A percentile compares a stretch with the other conserved stretches of the same genome.
Conservation (phyloP, 768 basidiomycete genomes). For the Goffeauzyma gilvescens region DNA sequence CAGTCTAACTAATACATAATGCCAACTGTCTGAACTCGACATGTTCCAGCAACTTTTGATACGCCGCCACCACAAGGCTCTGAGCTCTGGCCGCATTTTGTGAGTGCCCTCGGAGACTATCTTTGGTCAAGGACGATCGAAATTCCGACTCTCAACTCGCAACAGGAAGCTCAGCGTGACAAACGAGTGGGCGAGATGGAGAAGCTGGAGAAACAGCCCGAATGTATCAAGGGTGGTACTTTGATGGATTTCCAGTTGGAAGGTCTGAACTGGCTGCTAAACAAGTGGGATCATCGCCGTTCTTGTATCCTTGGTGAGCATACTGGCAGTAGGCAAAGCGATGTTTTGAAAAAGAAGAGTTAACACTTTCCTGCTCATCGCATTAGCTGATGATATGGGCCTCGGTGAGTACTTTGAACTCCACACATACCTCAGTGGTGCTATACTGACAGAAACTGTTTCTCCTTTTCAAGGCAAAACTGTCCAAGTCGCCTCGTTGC, state of each 20-base stretch:
- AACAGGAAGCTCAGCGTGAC: constrained; percentile 18
- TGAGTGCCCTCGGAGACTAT: constrained; percentile 48
- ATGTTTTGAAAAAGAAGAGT: neutral
- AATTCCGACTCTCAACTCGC: constrained; percentile 40
- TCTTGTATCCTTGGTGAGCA: constrained; percentile 20
- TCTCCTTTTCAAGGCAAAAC: constrained; percentile 33
- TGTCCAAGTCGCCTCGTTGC: constrained; percentile 69
- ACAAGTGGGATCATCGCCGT: constrained; percentile 27
- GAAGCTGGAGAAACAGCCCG: constrained; percentile 43
- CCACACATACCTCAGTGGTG: too few species aligned
- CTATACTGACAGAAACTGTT: too few species aligned
- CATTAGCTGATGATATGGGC: constrained; percentile 92
- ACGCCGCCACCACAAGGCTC: constrained; percentile 53
- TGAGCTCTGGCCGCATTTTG: constrained; percentile 45
- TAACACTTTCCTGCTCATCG: neutral
- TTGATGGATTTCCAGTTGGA: constrained; percentile 66
- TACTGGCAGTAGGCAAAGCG: neutral
- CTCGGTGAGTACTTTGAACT: constrained; percentile 38
- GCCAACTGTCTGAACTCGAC: constrained; percentile 1
- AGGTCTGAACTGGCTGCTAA: constrained; percentile 33
- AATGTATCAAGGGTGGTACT: constrained; percentile 40
- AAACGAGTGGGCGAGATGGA: constrained; percentile 33
- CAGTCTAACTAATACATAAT: neutral
- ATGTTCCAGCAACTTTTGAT: constrained; percentile 68
- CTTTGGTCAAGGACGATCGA: constrained; percentile 44